Conservation (phyloP, 805 yeast species). For the Lipomyces chichibuensis region DNA sequence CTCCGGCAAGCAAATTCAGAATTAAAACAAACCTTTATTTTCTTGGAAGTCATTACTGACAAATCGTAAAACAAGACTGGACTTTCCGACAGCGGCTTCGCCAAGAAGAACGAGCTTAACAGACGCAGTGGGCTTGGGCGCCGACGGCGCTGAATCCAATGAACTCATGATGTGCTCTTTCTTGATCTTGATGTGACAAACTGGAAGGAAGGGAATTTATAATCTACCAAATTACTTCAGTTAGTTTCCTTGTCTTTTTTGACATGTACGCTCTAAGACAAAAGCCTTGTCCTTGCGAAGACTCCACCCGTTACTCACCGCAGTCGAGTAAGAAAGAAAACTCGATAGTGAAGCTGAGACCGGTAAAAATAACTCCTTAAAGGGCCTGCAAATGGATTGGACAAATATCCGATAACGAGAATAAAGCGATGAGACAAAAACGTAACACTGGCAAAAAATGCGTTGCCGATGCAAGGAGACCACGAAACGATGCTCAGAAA, state of each 20-base stretch:
- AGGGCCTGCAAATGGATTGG: not conserved
- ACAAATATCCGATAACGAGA: not conserved
- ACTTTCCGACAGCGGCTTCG: constrained; percentile 97
- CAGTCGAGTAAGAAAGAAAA: not conserved
- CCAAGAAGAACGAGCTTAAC: constrained; percentile 91
- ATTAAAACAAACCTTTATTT: constrained; percentile 57
- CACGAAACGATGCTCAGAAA: not conserved
- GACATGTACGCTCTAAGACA: not conserved
- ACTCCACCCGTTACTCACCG: not conserved
- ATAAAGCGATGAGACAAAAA: not conserved
- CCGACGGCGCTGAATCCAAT: constrained; percentile 34
- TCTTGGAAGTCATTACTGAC: constrained; percentile 96
- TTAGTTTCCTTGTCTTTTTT: not conserved
- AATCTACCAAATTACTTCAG: not conserved
- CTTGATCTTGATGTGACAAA: not conserved
- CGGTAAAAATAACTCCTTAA: not conserved
- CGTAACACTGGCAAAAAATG: not conserved
- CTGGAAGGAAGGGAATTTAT: not conserved
- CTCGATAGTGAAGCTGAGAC: not conserved
- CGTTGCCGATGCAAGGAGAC: not conserved
- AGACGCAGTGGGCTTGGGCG: constrained; percentile 58
- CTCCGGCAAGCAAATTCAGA: not conserved
- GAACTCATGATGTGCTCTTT: constrained; percentile 25
- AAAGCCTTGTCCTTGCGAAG: not conserved
- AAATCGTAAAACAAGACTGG: constrained; percentile 87